Evolutionary conservation across 441 rosid genomes (phyloP).

Genomic region (Breynia disticha): DNA sequence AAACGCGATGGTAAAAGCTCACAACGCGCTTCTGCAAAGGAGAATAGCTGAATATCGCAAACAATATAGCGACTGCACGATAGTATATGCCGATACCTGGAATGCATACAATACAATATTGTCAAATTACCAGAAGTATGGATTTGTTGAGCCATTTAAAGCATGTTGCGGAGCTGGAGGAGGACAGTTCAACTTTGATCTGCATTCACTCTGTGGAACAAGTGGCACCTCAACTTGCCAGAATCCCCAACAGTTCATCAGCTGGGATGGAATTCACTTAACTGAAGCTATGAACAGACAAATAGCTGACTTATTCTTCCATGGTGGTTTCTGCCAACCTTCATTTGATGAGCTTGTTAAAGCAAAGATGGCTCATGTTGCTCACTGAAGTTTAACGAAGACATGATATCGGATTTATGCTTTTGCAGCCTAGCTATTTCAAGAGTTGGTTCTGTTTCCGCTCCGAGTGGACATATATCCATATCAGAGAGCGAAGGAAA

Average conservation of each 20-base stretch:
- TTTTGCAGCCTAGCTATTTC: too few relatives aligned
- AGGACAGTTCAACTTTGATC: conserved; percentile 29
- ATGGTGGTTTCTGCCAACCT: conserved; percentile 26
- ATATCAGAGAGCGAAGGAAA: too few relatives aligned
- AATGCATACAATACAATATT: conserved; percentile 30
- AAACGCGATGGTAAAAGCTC: conserved; percentile 22
- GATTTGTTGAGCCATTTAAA: conserved; percentile 27
- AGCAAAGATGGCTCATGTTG: conserved; percentile 5
- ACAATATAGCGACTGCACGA: not conserved
- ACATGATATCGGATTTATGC: too few relatives aligned
- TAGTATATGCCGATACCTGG: conserved; percentile 32
- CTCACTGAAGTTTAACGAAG: too few relatives aligned
- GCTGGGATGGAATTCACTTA: conserved; percentile 47
- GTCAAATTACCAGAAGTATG: conserved; percentile 8
- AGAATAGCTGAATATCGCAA: conserved; percentile 14
- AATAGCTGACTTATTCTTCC: conserved; percentile 21
- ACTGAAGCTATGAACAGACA: conserved; percentile 29
- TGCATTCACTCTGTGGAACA: conserved; percentile 27
- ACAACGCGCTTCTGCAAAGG: conserved; percentile 31
- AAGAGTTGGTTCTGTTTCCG: too few relatives aligned
- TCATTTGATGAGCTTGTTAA: conserved; percentile 19
- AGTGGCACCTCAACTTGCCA: conserved; percentile 17
- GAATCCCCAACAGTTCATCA: conserved; percentile 16
- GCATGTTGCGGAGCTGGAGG: conserved; percentile 37
- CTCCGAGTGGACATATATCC: too few relatives aligned